Evolutionary conservation across 2,329 filamentous ascomycete genomes (phyloP).

Genomic region (Alternaria angustiovoidea): DNA sequence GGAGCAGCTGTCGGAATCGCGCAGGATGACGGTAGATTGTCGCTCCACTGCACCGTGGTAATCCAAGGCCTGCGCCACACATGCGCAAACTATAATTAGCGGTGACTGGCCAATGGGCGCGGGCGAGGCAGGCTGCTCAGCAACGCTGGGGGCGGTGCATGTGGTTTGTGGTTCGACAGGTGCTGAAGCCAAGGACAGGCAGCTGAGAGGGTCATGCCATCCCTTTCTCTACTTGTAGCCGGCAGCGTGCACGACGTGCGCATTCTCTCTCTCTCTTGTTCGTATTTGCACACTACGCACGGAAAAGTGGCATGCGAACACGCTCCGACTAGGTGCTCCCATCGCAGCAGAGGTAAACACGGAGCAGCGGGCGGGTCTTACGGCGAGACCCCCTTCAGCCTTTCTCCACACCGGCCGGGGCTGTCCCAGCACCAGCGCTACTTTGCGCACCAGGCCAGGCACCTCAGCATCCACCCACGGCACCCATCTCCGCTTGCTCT

Average conservation of each 20-base stretch:
- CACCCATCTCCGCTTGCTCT: neutral
- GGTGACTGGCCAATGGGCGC: slow-evolving; percentile 1
- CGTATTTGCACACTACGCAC: neutral
- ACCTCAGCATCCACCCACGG: slow-evolving; percentile 1
- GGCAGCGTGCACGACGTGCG: neutral
- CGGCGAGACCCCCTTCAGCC: slow-evolving; percentile 20
- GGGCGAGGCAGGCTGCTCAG: neutral
- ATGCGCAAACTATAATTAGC: neutral
- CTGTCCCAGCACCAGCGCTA: slow-evolving; percentile 18
- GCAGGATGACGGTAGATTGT: slow-evolving; percentile 17
- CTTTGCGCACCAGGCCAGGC: slow-evolving; percentile 14
- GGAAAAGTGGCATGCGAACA: slow-evolving; percentile 1
- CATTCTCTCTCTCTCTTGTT: neutral
- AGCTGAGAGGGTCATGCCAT: neutral
- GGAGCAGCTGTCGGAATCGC: slow-evolving; percentile 1
- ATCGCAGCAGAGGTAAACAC: slow-evolving; percentile 5
- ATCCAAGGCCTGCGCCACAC: slow-evolving; percentile 13
- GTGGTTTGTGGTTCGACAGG: neutral
- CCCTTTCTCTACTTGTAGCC: neutral
- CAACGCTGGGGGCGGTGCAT: slow-evolving; percentile 6
- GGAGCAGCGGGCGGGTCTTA: slow-evolving; percentile 13
- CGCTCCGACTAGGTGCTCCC: slow-evolving; percentile 2
- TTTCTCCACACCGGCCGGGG: slow-evolving; percentile 24
- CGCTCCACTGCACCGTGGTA: neutral
- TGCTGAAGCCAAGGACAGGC: neutral